phyloP scores from a whole-genome alignment of 2,329 filamentous ascomycete species.

The Huntiella decipiens region DNA sequence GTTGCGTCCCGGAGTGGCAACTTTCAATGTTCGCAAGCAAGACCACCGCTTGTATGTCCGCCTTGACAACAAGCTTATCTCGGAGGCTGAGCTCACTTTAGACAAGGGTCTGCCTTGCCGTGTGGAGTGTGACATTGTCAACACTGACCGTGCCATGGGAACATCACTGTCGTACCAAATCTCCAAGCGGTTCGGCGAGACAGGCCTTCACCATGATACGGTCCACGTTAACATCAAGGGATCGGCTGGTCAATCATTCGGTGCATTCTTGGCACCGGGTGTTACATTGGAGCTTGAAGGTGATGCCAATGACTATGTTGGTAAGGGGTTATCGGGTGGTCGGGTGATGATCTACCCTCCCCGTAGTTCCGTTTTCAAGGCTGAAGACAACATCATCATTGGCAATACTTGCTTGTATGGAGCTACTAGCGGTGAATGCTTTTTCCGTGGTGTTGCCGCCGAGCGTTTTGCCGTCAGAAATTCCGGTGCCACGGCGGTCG shows the following conservation, averaged over 20 bases:
- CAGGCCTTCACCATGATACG: conserved; percentile 75
- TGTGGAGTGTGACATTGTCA: conserved; percentile 90
- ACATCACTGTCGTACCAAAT: conserved; percentile 92
- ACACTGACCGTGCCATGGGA: conserved; percentile 85
- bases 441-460: conserved; percentile 91
- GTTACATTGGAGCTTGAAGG: conserved; percentile 89
- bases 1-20: conserved; percentile 80
- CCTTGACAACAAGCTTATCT: conserved; percentile 92
- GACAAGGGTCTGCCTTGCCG: conserved; percentile 86
- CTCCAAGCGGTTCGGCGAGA: conserved; percentile 78
- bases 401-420: conserved; percentile 93
- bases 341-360: conserved; percentile 87
- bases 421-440: conserved; percentile 75
- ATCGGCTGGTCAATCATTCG: conserved; percentile 90
- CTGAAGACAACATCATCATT: conserved; percentile 85
- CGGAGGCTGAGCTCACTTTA: conserved; percentile 81
- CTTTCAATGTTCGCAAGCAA: conserved; percentile 95
- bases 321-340: conserved; percentile 86
- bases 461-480: conserved; percentile 95
- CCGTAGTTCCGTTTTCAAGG: conserved; percentile 77
- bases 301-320: conserved; percentile 91
- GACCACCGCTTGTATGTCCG: conserved; percentile 86
- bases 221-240: conserved; percentile 94
- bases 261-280: conserved; percentile 82
- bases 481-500: conserved; percentile 87